Evolutionary conservation across 1,284 basidiomycete genomes (phyloP), one percentile per base, ranked within the genome.

Genomic region (Tetrapyrgos nigripes): DNA sequence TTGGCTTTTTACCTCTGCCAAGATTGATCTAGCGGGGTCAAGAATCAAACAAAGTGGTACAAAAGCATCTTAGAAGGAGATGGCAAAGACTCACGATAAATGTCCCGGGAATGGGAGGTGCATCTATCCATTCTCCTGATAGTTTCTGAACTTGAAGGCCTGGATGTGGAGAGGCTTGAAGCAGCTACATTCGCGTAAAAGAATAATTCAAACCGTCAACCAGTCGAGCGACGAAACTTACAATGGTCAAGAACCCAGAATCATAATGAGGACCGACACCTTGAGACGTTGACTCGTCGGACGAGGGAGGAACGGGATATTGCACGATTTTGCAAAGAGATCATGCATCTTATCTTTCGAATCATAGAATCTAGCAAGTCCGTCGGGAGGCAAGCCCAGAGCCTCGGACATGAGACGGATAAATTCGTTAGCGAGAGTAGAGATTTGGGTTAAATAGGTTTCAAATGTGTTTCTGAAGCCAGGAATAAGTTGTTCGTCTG

Each of bases 221-320:
- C n/a, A n/a, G n/a, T n/a, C n/a, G n/a, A n/a, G n/a, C n/a, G n/a
- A n/a, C n/a, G n/a, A 27, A n/a, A 56, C 80, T 48, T 58, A 89
- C 88, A 65, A 90, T 84, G 5, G 88, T 90, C 59, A 90, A 67
- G 70, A 90, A 89, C 0, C 87, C 85, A 0, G 83, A 84, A 65
- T 90, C 88, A 62, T 83, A 90, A 69, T 91, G 88, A 5, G 89
- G 86, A 0, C 89, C 88, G 4, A 91, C 88, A 19, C 88, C 88
- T 68, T 90, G 88, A 52, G 79, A 78, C 14, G 76, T 79, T 1
- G 67, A 65, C 45, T 71, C 72, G 10, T 50, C 23, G 9, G n/a
- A n/a, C n/a, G n/a, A n/a, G n/a, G 29, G 17, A 19, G 79, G 75
- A 1, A 79, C 72, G 13, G 88, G 88, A 64, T 91, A 90, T 66